phyloP scores from a whole-genome alignment of 2,329 filamentous ascomycete genomes.

The Reticulascus tulasneorum region DNA sequence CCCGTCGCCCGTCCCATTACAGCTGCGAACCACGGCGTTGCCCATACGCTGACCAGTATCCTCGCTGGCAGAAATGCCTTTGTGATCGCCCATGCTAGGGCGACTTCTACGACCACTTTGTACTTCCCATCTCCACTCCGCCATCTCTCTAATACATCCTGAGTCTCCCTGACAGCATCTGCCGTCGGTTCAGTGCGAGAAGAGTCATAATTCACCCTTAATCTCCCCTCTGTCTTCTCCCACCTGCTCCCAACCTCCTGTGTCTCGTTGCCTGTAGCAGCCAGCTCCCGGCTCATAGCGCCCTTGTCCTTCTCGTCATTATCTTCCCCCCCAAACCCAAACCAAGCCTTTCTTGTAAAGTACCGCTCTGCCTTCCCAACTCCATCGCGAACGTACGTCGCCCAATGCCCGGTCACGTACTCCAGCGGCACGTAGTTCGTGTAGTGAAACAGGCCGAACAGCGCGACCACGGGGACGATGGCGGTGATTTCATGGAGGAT shows the following conservation, averaged over 20 bases:
- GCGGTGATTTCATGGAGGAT: constrained; percentile 91
- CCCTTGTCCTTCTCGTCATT: no score
- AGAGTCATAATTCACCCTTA: constrained; percentile 19
- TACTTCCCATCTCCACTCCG: constrained; percentile 41
- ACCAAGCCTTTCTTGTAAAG: constrained; percentile 77
- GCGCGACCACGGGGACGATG: constrained; percentile 69
- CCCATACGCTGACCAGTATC: constrained; percentile 77
- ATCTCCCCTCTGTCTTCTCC: constrained; percentile 22
- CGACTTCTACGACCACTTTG: constrained; percentile 64
- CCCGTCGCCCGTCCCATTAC: constrained; percentile 44
- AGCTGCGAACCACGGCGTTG: constrained; percentile 87
- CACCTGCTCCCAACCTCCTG: constrained; percentile 19
- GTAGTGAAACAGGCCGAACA: constrained; percentile 78
- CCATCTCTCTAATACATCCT: constrained; percentile 32
- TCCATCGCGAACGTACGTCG: constrained; percentile 53
- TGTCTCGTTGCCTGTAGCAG: constrained; percentile 14
- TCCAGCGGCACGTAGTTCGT: constrained; percentile 64
- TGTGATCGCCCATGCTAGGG: constrained; percentile 84
- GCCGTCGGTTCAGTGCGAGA: constrained; percentile 6
- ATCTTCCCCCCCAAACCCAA: constrained; percentile 53
- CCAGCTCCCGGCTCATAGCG: constrained; percentile 17
- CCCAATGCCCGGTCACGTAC: constrained; percentile 47
- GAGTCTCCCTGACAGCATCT: constrained; percentile 27
- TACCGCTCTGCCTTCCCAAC: constrained; percentile 74
- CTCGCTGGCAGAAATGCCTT: constrained; percentile 79